phyloP scores from a whole-genome alignment of 1,284 basidiomycete species.

The Trichosporon coremiiforme region DNA sequence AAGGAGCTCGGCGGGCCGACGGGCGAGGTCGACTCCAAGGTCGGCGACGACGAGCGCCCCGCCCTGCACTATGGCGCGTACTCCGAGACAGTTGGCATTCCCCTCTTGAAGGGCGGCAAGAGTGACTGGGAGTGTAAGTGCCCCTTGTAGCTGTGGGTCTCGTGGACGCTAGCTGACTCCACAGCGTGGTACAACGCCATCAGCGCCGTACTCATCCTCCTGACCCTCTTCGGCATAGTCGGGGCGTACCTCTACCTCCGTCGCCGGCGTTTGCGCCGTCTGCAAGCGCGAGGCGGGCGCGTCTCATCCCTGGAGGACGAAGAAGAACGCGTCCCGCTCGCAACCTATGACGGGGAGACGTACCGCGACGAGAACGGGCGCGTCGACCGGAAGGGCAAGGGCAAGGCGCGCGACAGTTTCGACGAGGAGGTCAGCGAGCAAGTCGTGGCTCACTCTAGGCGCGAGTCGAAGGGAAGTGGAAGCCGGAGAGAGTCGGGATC shows the following conservation, averaged over 20 bases:
- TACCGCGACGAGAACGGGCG: conserved; percentile 35
- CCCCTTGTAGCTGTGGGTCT: no score
- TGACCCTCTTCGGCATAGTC: conserved; percentile 70
- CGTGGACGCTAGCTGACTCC: neutral
- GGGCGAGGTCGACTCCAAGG: conserved; percentile 56
- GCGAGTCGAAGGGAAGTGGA: conserved; percentile 25
- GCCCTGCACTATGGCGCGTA: conserved; percentile 40
- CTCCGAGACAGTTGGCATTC: conserved; percentile 47
- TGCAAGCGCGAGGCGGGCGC: conserved; percentile 15
- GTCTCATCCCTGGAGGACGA: conserved; percentile 36
- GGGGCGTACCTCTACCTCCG: conserved; percentile 57
- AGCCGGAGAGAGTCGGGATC: conserved; percentile 26
- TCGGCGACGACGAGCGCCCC: conserved; percentile 52
- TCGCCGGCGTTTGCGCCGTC: conserved; percentile 40
- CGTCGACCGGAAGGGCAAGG: conserved; percentile 37
- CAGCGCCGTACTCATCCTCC: conserved; percentile 76
- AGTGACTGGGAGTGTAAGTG: conserved; percentile 74
- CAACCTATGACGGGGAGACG: conserved; percentile 54
- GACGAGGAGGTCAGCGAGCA: conserved; percentile 23
- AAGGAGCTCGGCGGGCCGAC: conserved; percentile 73
- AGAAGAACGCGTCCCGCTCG: conserved; percentile 65
- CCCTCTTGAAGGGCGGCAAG: conserved; percentile 69
- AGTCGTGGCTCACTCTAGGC: conserved; percentile 22
- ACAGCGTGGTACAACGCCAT: conserved; percentile 91
- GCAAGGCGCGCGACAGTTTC: conserved; percentile 26